Percentiles rank a stretch among this genome's conserved stretches.
phyloP scores from a whole-genome alignment of 2,329 filamentous ascomycete genomes.

The Nemania serpens region DNA sequence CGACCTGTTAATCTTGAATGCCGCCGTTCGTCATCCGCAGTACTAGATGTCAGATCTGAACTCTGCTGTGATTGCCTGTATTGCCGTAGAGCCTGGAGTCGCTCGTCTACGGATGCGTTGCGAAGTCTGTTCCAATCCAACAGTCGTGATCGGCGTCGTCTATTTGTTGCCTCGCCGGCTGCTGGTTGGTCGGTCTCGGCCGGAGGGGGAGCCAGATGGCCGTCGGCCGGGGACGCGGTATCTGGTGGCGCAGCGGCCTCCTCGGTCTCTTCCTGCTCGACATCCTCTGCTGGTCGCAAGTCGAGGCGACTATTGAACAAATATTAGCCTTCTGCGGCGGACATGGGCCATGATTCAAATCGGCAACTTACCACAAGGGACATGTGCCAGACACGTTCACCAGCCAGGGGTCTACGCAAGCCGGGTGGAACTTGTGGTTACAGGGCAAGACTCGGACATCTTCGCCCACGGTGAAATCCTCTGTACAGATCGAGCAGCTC shows the following conservation, averaged over 20 bases:
- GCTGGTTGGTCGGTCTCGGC: slow-evolving; percentile 40
- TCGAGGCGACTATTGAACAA: slow-evolving; percentile 55
- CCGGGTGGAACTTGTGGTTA: slow-evolving; percentile 69
- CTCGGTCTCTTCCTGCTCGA: slow-evolving; percentile 18
- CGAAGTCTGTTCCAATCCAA: slow-evolving; percentile 62
- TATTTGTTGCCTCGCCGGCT: slow-evolving; percentile 42
- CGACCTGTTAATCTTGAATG: slow-evolving; percentile 53
- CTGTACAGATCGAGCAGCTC: slow-evolving; percentile 71
- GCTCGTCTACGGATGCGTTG: slow-evolving; percentile 64
- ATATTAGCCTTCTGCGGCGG: slow-evolving; percentile 18
- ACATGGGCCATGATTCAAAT: neutral
- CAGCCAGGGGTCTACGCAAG: slow-evolving; percentile 72
- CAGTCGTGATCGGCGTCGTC: slow-evolving; percentile 55
- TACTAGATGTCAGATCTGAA: slow-evolving; percentile 37
- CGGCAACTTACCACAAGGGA: slow-evolving; percentile 65
- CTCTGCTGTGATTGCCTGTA: slow-evolving; percentile 49
- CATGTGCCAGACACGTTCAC: slow-evolving; percentile 72
- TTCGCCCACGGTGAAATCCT: slow-evolving; percentile 69
- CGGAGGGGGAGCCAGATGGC: slow-evolving; percentile 19
- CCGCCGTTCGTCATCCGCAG: slow-evolving; percentile 45
- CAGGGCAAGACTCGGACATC: slow-evolving; percentile 71
- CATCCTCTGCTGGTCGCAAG: slow-evolving; percentile 47
- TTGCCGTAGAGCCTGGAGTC: slow-evolving; percentile 62
- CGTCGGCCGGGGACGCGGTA: slow-evolving; percentile 1
- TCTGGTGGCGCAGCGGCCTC: slow-evolving; percentile 15